phyloP scores from a whole-genome alignment of 2,329 filamentous ascomycete species.

The Cercospora sojina region DNA sequence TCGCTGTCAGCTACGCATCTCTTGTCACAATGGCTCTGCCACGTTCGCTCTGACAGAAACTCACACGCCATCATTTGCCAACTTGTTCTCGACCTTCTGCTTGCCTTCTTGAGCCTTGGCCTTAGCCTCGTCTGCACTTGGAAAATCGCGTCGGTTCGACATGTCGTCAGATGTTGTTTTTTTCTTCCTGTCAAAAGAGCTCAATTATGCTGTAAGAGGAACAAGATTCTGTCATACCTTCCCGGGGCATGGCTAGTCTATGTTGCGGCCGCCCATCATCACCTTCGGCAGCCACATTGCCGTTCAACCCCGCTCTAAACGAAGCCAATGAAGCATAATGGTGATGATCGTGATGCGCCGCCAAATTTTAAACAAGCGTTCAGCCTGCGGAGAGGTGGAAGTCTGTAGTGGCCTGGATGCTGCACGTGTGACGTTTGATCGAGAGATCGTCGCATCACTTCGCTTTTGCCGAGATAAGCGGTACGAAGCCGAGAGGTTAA shows the following conservation, averaged over 20 bases:
- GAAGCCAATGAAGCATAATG: conserved; percentile 2
- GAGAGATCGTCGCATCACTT: neutral
- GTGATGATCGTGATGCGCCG: neutral
- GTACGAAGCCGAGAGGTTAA: neutral
- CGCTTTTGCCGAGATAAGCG: neutral
- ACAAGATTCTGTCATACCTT: neutral
- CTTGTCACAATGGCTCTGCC: neutral
- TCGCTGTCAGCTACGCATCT: neutral
- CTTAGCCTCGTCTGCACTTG: conserved; percentile 16
- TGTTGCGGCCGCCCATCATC: neutral
- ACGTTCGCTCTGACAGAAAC: conserved; percentile 3
- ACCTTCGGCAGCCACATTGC: conserved; percentile 1
- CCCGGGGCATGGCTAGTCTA: conserved; percentile 6
- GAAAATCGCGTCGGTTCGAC: conserved; percentile 9
- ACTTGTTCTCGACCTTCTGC: conserved; percentile 22
- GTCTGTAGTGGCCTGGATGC: conserved; percentile 7
- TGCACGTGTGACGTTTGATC: conserved; percentile 10
- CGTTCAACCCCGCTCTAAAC: conserved; percentile 7
- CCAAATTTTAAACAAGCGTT: neutral
- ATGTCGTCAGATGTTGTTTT: neutral
- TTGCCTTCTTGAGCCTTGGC: conserved; percentile 19
- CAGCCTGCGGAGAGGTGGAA: conserved; percentile 3
- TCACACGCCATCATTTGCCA: conserved; percentile 35
- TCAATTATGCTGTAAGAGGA: neutral
- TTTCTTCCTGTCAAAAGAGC: neutral